phyloP scores from a whole-genome alignment of 106 monocot genomes.

The Dendrobium huoshanense region DNA sequence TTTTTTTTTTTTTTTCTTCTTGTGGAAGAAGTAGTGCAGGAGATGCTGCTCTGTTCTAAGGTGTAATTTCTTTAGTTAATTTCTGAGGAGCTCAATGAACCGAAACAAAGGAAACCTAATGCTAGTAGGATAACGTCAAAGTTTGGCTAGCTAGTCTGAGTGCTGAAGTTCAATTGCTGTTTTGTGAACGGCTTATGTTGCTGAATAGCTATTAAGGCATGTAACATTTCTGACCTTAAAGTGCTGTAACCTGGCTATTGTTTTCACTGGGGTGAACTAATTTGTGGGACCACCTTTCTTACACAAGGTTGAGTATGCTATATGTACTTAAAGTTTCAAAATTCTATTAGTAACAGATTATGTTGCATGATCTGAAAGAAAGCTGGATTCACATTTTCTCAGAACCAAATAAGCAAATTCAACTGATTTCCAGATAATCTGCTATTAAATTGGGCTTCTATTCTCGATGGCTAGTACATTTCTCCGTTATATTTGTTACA shows the following conservation, averaged over 20 bases:
- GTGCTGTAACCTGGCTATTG: not conserved
- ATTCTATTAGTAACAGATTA: not conserved
- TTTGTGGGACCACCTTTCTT: not conserved
- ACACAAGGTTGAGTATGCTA: not conserved
- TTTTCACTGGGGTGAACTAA: slow-evolving; percentile 1
- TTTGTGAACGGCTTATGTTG: not conserved
- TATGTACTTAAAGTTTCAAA: not conserved
- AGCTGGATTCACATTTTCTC: not conserved
- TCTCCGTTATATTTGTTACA: not conserved
- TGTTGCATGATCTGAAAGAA: not conserved
- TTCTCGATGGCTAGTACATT: not conserved
- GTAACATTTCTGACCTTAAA: not conserved
- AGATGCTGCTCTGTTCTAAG: not conserved
- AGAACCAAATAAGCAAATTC: not conserved
- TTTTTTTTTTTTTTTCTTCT: not conserved
- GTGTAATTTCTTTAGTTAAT: not conserved
- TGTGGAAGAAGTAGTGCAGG: not conserved
- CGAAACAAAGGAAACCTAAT: not conserved
- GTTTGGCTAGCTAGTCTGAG: not conserved
- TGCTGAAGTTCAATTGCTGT: not conserved
- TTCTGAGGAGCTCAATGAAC: not conserved
- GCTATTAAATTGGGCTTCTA: too few relatives aligned
- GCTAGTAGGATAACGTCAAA: not conserved
- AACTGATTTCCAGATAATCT: not conserved
- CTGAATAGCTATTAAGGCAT: not conserved